Evolutionary conservation across 495 filamentous ascomycete genomes (phyloP).

Genomic region (Evansstolkia leycettana): DNA sequence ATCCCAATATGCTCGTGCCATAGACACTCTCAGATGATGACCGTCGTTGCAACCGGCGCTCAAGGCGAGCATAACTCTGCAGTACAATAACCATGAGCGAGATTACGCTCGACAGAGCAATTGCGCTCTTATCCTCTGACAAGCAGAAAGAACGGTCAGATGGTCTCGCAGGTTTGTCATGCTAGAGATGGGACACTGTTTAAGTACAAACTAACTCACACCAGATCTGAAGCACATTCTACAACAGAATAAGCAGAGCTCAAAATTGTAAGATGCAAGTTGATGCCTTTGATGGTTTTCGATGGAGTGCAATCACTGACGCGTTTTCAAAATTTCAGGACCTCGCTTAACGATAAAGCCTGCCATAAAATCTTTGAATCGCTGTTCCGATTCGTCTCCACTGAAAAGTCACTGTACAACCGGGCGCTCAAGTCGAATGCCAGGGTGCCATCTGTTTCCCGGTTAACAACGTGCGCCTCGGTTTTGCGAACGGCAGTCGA

Average conservation of each 20-base stretch:
- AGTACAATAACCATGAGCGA: conserved; percentile 17
- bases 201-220: conserved; percentile 4
- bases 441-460: conserved; percentile 32
- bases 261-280: conserved; percentile 38
- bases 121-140: conserved; percentile 36
- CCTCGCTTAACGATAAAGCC: conserved; percentile 53
- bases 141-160: conserved; percentile 38
- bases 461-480: conserved; percentile 59
- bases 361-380: conserved; percentile 75
- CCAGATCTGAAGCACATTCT: conserved; percentile 52
- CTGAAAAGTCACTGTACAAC: conserved; percentile 54
- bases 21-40: no score
- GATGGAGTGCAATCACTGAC: conserved; percentile 7
- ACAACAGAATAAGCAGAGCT: conserved; percentile 42
- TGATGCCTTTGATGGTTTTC: background rate
- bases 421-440: conserved; percentile 37
- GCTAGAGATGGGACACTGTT: conserved; percentile 2
- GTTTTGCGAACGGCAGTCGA: conserved; percentile 60
- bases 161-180: conserved; percentile 37
- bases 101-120: conserved; percentile 26
- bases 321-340: conserved; percentile 17
- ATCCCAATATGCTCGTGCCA: no score
- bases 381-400: conserved; percentile 55
- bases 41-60: background rate
- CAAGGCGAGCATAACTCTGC: background rate